Evolutionary conservation across 2,329 filamentous ascomycete genomes (phyloP).

Genomic region (Alternaria longipes): DNA sequence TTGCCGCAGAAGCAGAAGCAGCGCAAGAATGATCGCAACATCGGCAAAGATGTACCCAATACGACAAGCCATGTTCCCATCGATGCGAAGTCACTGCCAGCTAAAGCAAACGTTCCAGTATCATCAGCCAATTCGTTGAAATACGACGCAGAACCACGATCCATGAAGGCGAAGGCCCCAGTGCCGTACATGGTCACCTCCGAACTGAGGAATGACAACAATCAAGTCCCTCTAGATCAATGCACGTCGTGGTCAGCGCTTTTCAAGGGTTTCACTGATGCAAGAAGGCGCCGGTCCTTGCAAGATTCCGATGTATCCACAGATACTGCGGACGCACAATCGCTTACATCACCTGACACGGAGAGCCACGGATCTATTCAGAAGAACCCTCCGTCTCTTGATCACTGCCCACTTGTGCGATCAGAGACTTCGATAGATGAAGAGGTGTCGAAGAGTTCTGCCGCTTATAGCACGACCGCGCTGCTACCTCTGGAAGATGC

Average conservation of each 20-base stretch:
- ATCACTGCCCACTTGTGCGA: not conserved
- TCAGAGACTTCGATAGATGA: not conserved
- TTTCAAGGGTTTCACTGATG: not conserved
- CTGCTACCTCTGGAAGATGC: not conserved
- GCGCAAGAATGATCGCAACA: not conserved
- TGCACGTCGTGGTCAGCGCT: not conserved
- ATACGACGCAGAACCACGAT: not conserved
- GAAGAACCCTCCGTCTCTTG: not conserved
- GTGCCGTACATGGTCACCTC: not conserved
- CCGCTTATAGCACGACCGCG: not conserved
- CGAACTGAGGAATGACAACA: not conserved
- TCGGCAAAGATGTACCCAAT: not conserved
- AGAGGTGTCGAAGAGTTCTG: not conserved
- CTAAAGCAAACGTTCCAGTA: not conserved
- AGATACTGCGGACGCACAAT: not conserved
- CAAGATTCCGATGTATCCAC: not conserved
- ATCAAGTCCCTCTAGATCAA: not conserved
- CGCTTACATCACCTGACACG: not conserved
- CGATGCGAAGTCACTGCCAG: not conserved
- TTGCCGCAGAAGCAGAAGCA: not conserved
- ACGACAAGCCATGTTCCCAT: not conserved
- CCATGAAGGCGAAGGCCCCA: not conserved
- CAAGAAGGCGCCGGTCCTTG: not conserved
- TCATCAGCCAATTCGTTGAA: not conserved
- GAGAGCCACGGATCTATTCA: not conserved